Evolutionary conservation across 2,329 filamentous ascomycete genomes (phyloP), one percentile per base, ranked within the genome.

Genomic region (Fusarium stilboides): DNA sequence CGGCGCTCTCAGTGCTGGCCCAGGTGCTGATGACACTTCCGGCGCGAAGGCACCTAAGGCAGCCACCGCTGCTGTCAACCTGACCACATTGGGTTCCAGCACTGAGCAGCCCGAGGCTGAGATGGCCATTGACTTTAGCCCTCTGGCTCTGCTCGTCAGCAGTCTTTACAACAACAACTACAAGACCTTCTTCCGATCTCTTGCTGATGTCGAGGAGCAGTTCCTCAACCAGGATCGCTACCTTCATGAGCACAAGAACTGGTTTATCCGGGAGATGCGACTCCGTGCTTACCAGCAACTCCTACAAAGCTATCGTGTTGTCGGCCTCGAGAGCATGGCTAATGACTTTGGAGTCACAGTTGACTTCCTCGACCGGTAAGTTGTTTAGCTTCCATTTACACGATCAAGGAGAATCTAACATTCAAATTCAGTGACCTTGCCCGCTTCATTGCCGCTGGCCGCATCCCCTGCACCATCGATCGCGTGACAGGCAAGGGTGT

Each of bases 201-300:
- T 99, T 28, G 94, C 93, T 22, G 87, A 90, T 13, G 96, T 98
- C 2, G 96, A 99, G 84, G 94, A 97, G 81, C 91, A 91, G 75
- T 99, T 99, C 86, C 86, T 99, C 71, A 94, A 90, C 72, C 93
- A 96, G 79, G 96, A 99, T 78, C 92, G 96, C 62, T 97, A 98
- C 82, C 87, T 99, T 59, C 92, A 94, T 77, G 96, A 99, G 86
- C 96, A 99, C 85, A 93, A 93, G 80, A 91, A 90, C 77, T 99
- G 96, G 95, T 98, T 96, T 80, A 95, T 99, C 74, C 92, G 96
- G 52, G 96, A 99, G 86, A 99, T 99, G 96, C 91, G 96, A 60
- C 88, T 98, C 71, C 91, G 95, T 62, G 95, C 94, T 36, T 99
- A 99, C 84, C 94, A 97, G 81, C 96, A 99, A 84, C 88, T 99